phyloP scores from a whole-genome alignment of 805 yeast species.

The Clavispora carvajalis region DNA sequence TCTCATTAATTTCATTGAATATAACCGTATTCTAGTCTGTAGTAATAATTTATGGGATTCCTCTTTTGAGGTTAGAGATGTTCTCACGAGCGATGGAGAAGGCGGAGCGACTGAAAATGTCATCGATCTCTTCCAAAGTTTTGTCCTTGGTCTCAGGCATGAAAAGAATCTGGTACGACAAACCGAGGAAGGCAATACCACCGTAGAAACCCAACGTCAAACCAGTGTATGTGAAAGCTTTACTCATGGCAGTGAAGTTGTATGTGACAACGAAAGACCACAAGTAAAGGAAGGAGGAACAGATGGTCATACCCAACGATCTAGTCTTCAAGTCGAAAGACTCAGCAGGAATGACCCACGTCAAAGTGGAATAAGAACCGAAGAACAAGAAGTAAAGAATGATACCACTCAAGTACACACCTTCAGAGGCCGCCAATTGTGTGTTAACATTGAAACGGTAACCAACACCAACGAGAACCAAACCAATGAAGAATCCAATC shows the following conservation, averaged over 20 bases:
- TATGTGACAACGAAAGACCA: slow-evolving; percentile 63
- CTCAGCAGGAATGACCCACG: slow-evolving; percentile 69
- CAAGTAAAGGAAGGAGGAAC: slow-evolving; percentile 50
- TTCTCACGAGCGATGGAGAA: slow-evolving; percentile 30
- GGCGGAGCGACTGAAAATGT: slow-evolving; percentile 49
- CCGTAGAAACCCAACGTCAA: slow-evolving; percentile 63
- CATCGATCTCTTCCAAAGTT: slow-evolving; percentile 70
- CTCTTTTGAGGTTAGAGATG: slow-evolving; percentile 24
- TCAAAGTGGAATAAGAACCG: slow-evolving; percentile 60
- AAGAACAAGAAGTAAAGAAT: slow-evolving; percentile 62
- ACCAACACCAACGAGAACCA: slow-evolving; percentile 56
- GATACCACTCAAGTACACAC: slow-evolving; percentile 57
- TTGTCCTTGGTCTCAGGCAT: slow-evolving; percentile 71
- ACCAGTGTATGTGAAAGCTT: slow-evolving; percentile 56
- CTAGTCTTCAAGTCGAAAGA: slow-evolving; percentile 55
- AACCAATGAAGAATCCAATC: slow-evolving; percentile 55
- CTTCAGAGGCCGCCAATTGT: slow-evolving; percentile 45
- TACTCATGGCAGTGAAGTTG: slow-evolving; percentile 54
- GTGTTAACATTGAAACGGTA: slow-evolving; percentile 38
- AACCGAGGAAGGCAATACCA: slow-evolving; percentile 56
- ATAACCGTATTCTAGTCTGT: background rate
- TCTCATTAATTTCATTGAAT: no score
- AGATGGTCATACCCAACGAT: slow-evolving; percentile 61
- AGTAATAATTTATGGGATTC: slow-evolving; percentile 9
- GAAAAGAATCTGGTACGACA: slow-evolving; percentile 47